Conservation (phyloP, 2,329 filamentous ascomycete species). For the Alternaria sp. region DNA sequence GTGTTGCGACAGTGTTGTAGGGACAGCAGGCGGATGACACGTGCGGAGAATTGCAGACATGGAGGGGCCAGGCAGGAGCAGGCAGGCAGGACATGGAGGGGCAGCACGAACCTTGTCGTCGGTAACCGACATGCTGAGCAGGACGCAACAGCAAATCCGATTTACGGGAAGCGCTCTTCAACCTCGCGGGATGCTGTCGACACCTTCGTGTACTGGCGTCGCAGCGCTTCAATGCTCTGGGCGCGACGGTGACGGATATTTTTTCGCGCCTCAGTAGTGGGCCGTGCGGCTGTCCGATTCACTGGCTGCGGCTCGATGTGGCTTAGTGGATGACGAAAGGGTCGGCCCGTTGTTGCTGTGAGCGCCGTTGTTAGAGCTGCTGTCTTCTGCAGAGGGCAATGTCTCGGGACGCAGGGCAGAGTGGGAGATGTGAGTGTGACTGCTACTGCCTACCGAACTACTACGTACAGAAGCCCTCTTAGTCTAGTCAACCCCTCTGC, state of each 20-base stretch:
- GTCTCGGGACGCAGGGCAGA: constrained; percentile 8
- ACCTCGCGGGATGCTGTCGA: constrained; percentile 25
- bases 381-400: constrained; percentile 5
- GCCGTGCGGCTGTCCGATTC: constrained; percentile 26
- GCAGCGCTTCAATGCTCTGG: constrained; percentile 20
- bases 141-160: constrained; percentile 16
- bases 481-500: constrained; percentile 28
- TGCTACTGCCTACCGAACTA: constrained; percentile 7
- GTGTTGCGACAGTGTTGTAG: neutral
- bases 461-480: constrained; percentile 8
- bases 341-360: constrained; percentile 39
- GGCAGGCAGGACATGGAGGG: constrained; percentile 33
- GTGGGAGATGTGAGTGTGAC: constrained; percentile 6
- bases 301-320: constrained; percentile 29
- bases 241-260: constrained; percentile 29
- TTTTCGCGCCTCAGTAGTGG: constrained; percentile 27
- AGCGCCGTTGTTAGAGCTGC: constrained; percentile 19
- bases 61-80: constrained; percentile 19
- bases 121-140: constrained; percentile 43
- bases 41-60: constrained; percentile 15
- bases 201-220: constrained; percentile 27
- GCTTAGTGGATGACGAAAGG: constrained; percentile 43
- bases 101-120: constrained; percentile 48
- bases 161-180: constrained; percentile 13
- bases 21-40: neutral